Percentiles rank a stretch among this genome's conserved stretches.
phyloP scores from a whole-genome alignment of 2,329 filamentous ascomycete species.

The Paracoccidioides lutzii region DNA sequence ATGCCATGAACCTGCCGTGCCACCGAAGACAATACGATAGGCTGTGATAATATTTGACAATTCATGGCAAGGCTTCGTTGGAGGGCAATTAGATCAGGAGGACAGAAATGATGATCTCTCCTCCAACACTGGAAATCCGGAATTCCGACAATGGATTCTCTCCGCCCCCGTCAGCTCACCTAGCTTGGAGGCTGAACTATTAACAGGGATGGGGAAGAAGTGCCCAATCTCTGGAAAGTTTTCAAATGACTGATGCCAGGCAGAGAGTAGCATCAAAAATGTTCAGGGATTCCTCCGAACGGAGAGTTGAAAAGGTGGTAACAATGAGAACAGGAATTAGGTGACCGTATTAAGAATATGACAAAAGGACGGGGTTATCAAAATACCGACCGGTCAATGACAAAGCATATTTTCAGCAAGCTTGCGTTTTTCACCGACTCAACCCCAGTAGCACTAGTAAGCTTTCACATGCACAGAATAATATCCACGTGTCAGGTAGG shows the following conservation, averaged over 20 bases:
- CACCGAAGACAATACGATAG: not conserved
- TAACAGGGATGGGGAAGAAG: not conserved
- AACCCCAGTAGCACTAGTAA: not conserved
- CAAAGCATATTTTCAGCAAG: not conserved
- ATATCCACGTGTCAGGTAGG: not conserved
- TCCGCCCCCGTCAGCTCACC: not conserved
- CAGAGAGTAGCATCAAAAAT: not conserved
- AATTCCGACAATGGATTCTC: not conserved
- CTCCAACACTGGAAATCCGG: not conserved
- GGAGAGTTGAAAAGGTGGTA: not conserved
- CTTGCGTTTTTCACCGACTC: not conserved
- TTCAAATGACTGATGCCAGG: not conserved
- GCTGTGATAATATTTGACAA: not conserved
- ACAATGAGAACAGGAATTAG: not conserved
- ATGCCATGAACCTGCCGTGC: not conserved
- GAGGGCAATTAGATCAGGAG: not conserved
- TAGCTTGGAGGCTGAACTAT: not conserved
- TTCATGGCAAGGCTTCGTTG: not conserved
- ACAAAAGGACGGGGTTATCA: not conserved
- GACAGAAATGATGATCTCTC: not conserved
- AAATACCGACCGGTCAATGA: not conserved
- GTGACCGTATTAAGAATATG: not conserved
- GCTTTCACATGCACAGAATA: not conserved
- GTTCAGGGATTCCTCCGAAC: not conserved
- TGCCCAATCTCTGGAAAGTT: not conserved